Evolutionary conservation across 306 rosid species (phyloP).

Genomic region (Styphnolobium japonicum): DNA sequence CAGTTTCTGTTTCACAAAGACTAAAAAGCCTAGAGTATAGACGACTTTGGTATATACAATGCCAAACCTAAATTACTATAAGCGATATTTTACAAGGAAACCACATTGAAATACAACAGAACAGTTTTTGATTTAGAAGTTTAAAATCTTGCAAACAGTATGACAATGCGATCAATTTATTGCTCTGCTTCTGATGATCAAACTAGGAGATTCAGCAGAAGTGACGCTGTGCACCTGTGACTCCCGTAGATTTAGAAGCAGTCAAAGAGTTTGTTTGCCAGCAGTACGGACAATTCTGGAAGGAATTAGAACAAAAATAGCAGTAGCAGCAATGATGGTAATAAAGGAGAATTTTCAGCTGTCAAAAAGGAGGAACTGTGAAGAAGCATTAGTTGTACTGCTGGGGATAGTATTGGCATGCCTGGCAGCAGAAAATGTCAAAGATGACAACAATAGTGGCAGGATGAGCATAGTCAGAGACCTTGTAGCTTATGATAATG

Average conservation of each 20-base stretch:
- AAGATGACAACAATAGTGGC: background rate
- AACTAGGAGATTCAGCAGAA: slow-evolving; percentile 9
- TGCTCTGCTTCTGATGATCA: background rate
- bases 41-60: background rate
- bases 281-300: background rate
- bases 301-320: background rate
- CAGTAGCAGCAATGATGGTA: background rate
- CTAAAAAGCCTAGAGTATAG: background rate
- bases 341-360: background rate
- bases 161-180: slow-evolving; percentile 3
- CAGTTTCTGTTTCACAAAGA: background rate
- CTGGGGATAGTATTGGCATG: background rate
- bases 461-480: background rate
- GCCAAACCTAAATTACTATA: background rate
- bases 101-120: background rate
- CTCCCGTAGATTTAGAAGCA: slow-evolving; percentile 10
- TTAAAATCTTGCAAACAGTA: slow-evolving; percentile 9
- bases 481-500: background rate
- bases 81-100: background rate
- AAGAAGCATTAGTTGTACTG: background rate
- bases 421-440: background rate
- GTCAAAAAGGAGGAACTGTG: background rate
- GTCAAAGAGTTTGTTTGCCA: background rate
- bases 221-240: background rate
- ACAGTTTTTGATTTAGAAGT: background rate